Conservation (phyloP, 805 yeast genomes). For the Ogataea kodamae region DNA sequence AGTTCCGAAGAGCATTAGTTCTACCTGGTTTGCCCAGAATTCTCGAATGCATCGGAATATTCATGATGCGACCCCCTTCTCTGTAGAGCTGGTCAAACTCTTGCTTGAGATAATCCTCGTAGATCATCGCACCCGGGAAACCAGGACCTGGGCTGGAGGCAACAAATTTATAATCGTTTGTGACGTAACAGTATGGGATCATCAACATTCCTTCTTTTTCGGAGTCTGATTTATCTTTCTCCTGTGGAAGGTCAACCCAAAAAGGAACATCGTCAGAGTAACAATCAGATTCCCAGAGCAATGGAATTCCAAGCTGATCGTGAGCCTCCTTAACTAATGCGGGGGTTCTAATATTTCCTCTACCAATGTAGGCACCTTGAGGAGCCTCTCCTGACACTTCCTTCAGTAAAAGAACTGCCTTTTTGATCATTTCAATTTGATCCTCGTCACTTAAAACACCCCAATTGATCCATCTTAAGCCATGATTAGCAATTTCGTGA, state of each 20-base stretch:
- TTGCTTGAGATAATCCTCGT: constrained; percentile 31
- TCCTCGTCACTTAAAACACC: constrained; percentile 28
- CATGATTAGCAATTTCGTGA: constrained; percentile 38
- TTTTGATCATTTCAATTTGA: constrained; percentile 32
- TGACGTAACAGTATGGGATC: constrained; percentile 27
- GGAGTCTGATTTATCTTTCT: constrained; percentile 13
- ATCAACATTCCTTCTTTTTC: constrained; percentile 27
- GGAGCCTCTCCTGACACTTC: constrained; percentile 35
- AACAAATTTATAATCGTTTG: constrained; percentile 27
- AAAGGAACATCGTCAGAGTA: constrained; percentile 38
- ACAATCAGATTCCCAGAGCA: constrained; percentile 35
- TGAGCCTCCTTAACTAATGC: constrained; percentile 35
- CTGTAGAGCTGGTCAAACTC: constrained; percentile 37
- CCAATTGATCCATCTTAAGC: constrained; percentile 37
- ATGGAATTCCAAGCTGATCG: constrained; percentile 31
- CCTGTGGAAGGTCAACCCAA: constrained; percentile 34
- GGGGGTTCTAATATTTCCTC: constrained; percentile 32
- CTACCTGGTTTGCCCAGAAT: constrained; percentile 37
- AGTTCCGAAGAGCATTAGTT: constrained; percentile 34
- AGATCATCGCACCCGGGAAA: constrained; percentile 25
- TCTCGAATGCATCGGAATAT: constrained; percentile 36
- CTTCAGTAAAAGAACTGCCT: constrained; percentile 29
- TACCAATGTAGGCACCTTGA: constrained; percentile 37
- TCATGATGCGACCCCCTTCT: constrained; percentile 38
- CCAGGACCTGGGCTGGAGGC: constrained; percentile 23